A percentile compares a stretch with the other conserved stretches of the same genome.
Evolutionary conservation across 2,329 filamentous ascomycete species (phyloP).

Genomic region (Aspergillus sp.): DNA sequence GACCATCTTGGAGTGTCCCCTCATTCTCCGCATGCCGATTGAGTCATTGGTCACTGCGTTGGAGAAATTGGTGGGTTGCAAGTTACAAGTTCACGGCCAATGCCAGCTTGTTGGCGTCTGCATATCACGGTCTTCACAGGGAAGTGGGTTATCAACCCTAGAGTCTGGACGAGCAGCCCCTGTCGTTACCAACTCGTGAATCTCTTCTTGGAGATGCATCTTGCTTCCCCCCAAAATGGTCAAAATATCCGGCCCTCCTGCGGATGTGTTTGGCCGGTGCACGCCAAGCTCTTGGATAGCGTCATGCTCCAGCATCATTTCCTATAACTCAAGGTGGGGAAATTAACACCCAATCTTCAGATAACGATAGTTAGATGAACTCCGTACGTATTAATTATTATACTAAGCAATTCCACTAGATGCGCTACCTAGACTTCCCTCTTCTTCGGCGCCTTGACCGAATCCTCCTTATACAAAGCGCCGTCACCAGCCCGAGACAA

Average conservation of each 20-base stretch:
- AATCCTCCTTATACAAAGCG: background rate
- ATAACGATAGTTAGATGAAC: too few species aligned
- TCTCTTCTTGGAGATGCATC: background rate
- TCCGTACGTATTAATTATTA: too few species aligned
- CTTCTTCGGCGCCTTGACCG: background rate
- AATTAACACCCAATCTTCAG: too few species aligned
- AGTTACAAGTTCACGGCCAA: background rate
- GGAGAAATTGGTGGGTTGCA: background rate
- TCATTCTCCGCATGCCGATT: slow-evolving; percentile 12
- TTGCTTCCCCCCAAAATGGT: background rate
- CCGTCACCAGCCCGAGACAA: background rate
- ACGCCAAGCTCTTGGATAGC: background rate
- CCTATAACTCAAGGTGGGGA: too few species aligned
- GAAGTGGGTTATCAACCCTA: too few species aligned
- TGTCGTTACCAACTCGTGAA: background rate
- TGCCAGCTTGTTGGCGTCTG: too few species aligned
- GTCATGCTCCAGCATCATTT: too few species aligned
- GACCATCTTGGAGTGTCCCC: background rate
- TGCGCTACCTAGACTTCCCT: background rate
- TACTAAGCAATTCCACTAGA: too few species aligned
- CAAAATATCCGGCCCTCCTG: background rate
- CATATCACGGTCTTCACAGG: too few species aligned
- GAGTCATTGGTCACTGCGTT: background rate
- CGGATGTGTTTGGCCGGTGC: background rate
- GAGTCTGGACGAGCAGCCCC: too few species aligned